Percentiles rank a stretch among this genome's conserved stretches.
phyloP scores from a whole-genome alignment of 1,139 yeast species.

The Pichia sp. region DNA sequence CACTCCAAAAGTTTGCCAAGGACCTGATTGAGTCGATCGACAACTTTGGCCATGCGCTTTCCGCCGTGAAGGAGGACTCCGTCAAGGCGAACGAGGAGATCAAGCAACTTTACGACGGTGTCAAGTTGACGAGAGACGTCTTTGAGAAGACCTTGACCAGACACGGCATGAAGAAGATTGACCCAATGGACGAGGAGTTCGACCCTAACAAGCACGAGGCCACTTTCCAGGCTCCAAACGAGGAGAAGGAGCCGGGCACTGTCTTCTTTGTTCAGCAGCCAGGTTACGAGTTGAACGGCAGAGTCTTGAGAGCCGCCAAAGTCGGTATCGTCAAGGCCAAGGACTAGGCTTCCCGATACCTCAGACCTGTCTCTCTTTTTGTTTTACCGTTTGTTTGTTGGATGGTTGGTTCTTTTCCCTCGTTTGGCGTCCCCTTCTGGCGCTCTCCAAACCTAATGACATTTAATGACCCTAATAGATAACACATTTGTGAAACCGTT shows the following conservation, averaged over 20 bases:
- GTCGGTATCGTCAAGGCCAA: conserved; percentile 82
- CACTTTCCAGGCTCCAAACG: conserved; percentile 81
- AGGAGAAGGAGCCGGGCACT: conserved; percentile 89
- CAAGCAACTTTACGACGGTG: conserved; percentile 79
- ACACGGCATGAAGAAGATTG: conserved; percentile 78
- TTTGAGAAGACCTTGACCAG: conserved; percentile 78
- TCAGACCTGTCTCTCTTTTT: not conserved
- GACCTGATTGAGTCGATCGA: conserved; percentile 88
- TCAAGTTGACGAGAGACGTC: conserved; percentile 82
- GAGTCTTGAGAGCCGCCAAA: conserved; percentile 94
- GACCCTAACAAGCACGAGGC: conserved; percentile 96
- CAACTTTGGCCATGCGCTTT: conserved; percentile 83
- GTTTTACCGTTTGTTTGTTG: not conserved
- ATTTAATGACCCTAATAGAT: conserved; percentile 3
- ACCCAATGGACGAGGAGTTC: conserved; percentile 80
- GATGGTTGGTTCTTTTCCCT: too few species aligned
- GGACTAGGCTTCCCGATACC: too few species aligned
- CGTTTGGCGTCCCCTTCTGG: not conserved
- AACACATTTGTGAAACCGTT: not conserved
- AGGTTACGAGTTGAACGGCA: conserved; percentile 80
- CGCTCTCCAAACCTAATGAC: not conserved
- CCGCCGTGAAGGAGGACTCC: conserved; percentile 69
- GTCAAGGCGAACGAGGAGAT: conserved; percentile 58
- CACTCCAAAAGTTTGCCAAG: conserved; percentile 87
- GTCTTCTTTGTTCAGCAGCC: conserved; percentile 90